Percentiles rank a stretch among this genome's conserved stretches.
phyloP scores from a whole-genome alignment of 2,329 filamentous ascomycete species.

The Hymenoscyphus salicellus region DNA sequence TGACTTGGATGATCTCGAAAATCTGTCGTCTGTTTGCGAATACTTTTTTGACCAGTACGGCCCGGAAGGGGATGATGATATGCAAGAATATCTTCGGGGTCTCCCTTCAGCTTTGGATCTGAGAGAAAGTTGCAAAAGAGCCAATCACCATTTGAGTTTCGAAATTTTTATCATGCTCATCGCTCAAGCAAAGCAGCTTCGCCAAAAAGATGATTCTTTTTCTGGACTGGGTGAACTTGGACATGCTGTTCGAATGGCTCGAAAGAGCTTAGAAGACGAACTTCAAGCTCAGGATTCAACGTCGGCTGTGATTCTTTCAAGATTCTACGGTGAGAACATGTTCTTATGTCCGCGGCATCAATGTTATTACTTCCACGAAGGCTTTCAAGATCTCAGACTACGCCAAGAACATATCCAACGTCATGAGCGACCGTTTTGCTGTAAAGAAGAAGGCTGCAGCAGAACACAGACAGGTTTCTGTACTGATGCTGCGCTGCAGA shows the following conservation, averaged over 20 bases:
- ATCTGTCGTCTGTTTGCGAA: not conserved
- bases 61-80: too few relatives aligned
- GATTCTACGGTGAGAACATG: conserved; percentile 36
- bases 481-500: too few relatives aligned
- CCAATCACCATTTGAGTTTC: conserved; percentile 2
- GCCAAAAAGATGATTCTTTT: not conserved
- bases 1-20: not conserved
- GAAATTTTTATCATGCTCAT: not conserved
- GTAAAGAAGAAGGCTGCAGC: conserved; percentile 22
- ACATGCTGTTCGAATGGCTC: not conserved
- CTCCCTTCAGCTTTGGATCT: not conserved
- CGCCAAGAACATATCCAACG: conserved; percentile 38
- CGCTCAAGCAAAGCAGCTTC: not conserved
- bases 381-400: conserved; percentile 36
- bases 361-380: conserved; percentile 42
- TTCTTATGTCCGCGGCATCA: conserved; percentile 41
- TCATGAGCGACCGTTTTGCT: conserved; percentile 40
- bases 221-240: not conserved
- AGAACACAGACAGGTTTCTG: too few relatives aligned
- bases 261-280: conserved; percentile 13
- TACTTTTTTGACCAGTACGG: not conserved
- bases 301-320: not conserved
- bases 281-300: not conserved
- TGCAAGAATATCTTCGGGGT: not conserved
- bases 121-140: not conserved